Conservation (phyloP, 805 yeast species). For the Vanderwaltozyma tropicalis region DNA sequence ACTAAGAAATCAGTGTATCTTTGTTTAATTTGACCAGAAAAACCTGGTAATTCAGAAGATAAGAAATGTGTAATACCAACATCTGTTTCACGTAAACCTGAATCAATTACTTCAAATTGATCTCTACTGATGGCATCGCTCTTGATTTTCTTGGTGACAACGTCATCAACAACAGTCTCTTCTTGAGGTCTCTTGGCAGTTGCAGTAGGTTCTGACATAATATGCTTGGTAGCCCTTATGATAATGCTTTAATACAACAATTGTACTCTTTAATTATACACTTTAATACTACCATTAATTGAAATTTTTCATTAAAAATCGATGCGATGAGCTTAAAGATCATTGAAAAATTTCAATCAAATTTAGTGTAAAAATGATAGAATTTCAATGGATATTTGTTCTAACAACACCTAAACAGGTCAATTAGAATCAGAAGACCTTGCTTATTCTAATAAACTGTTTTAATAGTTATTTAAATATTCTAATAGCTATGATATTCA, state of each 20-base stretch:
- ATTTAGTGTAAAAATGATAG: neutral
- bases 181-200: neutral
- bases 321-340: neutral
- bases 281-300: too few species aligned
- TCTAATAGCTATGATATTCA: too few species aligned
- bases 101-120: neutral
- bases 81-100: conserved; percentile 49
- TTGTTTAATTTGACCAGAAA: conserved; percentile 72
- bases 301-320: neutral
- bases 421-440: too few species aligned
- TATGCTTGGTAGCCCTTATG: neutral
- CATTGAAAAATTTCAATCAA: neutral
- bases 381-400: too few species aligned
- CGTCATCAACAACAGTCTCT: neutral
- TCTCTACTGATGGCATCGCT: neutral
- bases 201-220: neutral
- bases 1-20: conserved; percentile 90
- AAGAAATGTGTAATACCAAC: conserved; percentile 81
- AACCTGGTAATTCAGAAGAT: conserved; percentile 47
- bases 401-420: too few species aligned
- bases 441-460: too few species aligned
- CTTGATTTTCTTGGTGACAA: neutral
- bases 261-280: too few species aligned
- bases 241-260: too few species aligned
- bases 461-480: too few species aligned